Evolutionary conservation across 2,329 filamentous ascomycete genomes (phyloP), one percentile per base, ranked within the genome.

Genomic region (Cercospora berteroae): DNA sequence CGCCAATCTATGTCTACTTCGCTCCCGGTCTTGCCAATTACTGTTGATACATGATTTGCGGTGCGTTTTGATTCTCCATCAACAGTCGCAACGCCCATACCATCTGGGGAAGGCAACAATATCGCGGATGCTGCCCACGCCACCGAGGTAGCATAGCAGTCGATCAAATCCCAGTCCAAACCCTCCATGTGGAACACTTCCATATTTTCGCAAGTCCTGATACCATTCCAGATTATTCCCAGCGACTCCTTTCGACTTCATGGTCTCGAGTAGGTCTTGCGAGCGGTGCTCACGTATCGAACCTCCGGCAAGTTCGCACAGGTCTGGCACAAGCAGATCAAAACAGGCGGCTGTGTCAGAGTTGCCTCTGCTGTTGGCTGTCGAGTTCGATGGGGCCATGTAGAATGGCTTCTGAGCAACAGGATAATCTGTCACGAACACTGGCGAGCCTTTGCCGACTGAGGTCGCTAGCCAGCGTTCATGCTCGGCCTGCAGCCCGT

Each of bases 401-500:
- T 94, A 99, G 80, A 98, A 99, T 10, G 94, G 92, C 81, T 99
- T 99, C 78, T 95, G 88, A 58, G 84, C 83, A 71, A 87, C 87
- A n/a, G 95, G 95, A 77, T 97, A 99, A 78, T 97, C 86, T 13
- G 94, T 98, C 71, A 99, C 89, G 77, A 98, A 98, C 55, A 98
- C 85, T 7, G 95, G 95, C 1, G 81, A 80, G 18, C 85, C 84
- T 58, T 86, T 81, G 71, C 89, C 89, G 55, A 94, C 76, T 27
- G 82, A 82, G 63, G 87, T 84, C 58, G 95, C 93, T 63, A 99
- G 85, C 77, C 89, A 97, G 77, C 89, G 92, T 81, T 99, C 95
- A 80, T 99, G 95, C 78, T 98, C 94, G 1, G 94, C 90, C 74
- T 95, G 92, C 31, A 99, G 84, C 20, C 91, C 91, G 29, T 83